A percentile compares a stretch with the other conserved stretches of the same genome.
These are phyloP conservation scores for Dioscorea dumetorum DNA, from an alignment of 106 monocot genomes.

Conservation along the genomic window DNA sequence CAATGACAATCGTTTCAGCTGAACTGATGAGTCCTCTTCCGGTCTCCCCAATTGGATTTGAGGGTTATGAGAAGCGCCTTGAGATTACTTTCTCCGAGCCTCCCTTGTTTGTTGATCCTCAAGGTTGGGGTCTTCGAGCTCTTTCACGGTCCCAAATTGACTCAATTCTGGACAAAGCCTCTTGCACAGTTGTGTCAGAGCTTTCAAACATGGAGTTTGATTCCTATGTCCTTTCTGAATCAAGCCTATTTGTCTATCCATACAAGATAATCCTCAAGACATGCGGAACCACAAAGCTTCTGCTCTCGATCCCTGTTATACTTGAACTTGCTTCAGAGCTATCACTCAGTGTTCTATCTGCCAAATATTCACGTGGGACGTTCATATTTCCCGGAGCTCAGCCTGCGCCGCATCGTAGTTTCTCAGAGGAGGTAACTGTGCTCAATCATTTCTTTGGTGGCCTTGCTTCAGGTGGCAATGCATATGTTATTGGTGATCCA, in stretches of 20 bases:
- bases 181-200: slow-evolving; percentile 73
- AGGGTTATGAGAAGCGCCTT: slow-evolving; percentile 91
- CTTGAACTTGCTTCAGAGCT: slow-evolving; percentile 53
- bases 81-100: slow-evolving; percentile 74
- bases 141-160: slow-evolving; percentile 68
- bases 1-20: slow-evolving; percentile 27
- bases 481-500: slow-evolving; percentile 61
- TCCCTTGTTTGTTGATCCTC: slow-evolving; percentile 43
- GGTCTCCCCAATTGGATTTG: slow-evolving; percentile 70
- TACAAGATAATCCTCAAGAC: slow-evolving; percentile 82
- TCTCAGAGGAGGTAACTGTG: slow-evolving; percentile 72
- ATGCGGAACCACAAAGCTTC: slow-evolving; percentile 87
- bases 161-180: slow-evolving; percentile 56
- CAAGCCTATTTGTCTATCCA: slow-evolving; percentile 86
- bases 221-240: slow-evolving; percentile 94
- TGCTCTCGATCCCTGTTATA: slow-evolving; percentile 64
- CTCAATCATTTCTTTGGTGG: slow-evolving; percentile 56
- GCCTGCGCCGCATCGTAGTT: slow-evolving; percentile 81
- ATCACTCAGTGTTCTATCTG: slow-evolving; percentile 39
- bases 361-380: slow-evolving; percentile 74
- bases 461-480: slow-evolving; percentile 49
- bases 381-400: slow-evolving; percentile 84
- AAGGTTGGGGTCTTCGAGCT: slow-evolving; percentile 54
- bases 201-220: slow-evolving; percentile 85
- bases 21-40: slow-evolving; percentile 13